Evolutionary conservation across 352 stramenopile species (phyloP), one percentile per base, ranked within the genome.

Genomic region (Peronospora destructor): DNA sequence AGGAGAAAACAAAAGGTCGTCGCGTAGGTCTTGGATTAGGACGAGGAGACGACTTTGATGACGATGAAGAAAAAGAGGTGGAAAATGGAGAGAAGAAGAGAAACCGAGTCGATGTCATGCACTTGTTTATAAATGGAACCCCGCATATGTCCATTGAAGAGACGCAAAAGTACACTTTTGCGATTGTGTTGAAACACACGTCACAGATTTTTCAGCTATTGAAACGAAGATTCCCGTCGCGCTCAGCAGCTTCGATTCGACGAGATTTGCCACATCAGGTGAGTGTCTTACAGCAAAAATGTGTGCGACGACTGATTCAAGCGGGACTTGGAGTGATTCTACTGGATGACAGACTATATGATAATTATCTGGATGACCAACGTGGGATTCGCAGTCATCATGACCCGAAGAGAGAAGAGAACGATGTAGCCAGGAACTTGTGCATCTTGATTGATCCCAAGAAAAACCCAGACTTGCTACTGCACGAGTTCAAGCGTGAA

Each of bases 131-230:
- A 11, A 56, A 64, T 11, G 67, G 69, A 6, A 61, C 70, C 0
- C 71, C 80, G 3, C 80, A 91, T 35, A 68, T 91, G 46, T 86
- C 77, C 1, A 88, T 94, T 32, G 75, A 94, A 28, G 83, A 94
- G 59, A 71, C 78, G 41, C 83, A 94, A 44, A 91, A 91, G 64
- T 94, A 94, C 57, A 94, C 83, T 25, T 94, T 94, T 53, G 80
- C 83, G 2, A 74, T 94, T 36, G 71, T 94, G n/a, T 57, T 94
- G 1, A 79, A 84, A 47, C 78, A 91, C 60, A 90, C 80, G 28
- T 61, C 86, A 30, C 80, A 94, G 60, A 71, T 94, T 19, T 83
- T 82, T 34, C 53, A 73, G 6, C 56, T 91, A 2, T 38, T 94
- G 36, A 70, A 73, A 10, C 58, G 64, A 6, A 68, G 80, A 38